Base-by-base conservation (phyloP, 2,329 filamentous ascomycete species). In the Thermomyces lanuginosus region DNA sequence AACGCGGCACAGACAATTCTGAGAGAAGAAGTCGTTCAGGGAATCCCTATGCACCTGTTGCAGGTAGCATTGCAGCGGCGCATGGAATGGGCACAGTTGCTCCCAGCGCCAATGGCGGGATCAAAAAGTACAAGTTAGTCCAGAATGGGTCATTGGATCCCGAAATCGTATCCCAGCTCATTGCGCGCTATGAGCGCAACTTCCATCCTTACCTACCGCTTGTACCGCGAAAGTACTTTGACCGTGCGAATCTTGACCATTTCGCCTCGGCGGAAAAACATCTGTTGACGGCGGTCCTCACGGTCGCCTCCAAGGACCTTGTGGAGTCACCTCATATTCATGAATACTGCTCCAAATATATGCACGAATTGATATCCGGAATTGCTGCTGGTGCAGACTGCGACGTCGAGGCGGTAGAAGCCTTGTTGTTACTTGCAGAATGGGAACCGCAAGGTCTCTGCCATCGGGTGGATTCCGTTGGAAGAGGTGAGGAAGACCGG, bases 181-280 rank as follows among this genome's bases (percentile, higher is more conserved):
- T 71, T 10, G 48, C 55, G 20, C 69, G 71, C 15, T 78, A 75
- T 38, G 68, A 67, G 29, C 58, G 71, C 31, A 62, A 70, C 34
- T 79, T 75, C 37, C 74, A 80, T 40, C 69, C 71, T 0, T 79
- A 73, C 51, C 76, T 77, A 30, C 75, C 76, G 0, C 54, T 81
- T 14, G 73, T 75, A 0, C 69, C 73, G 6, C 57, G 60, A 19
- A 62, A 64, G 35, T 67, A 71, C 22, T 66, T 75, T 36, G 58
- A 69, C 34, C 55, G 61, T 20, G 45, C 53, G 8, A 53, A 64
- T 30, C 48, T 78, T 6, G 55, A 65, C 14, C 53, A 61, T 10
- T 68, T 70, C 34, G 67, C 70, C 4, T 56, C 60, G 2, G 64
- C 66, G 15, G 74, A 79, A 41, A 70, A 66, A 16, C 69, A 79